Evolutionary conservation across 495 filamentous ascomycete species (phyloP), one percentile per base, ranked within the genome.

Genomic region (Geoglossum glabrum): DNA sequence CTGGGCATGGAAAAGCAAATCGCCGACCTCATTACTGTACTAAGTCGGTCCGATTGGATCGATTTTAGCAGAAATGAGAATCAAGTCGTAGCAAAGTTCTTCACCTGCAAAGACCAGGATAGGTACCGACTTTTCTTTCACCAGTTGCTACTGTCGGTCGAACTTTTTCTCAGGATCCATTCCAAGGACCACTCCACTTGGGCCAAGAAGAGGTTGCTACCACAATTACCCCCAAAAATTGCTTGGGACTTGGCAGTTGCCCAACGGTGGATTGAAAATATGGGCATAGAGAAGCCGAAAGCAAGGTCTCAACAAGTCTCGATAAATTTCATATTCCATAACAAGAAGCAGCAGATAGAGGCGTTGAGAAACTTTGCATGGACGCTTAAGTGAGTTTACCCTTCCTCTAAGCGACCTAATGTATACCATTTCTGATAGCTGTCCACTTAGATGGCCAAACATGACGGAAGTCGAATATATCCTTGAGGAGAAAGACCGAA

Each of bases 161-260:
- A 86, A 66, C 70, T 87, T 4, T 78, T 84, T 60, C 65, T 79
- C 40, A 76, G 83, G 21, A 78, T 83, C 54, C 73, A 78, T 59
- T 77, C 73, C 9, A 66, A 67, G 5, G 66, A 73, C 33, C 76
- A 81, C 67, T 64, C 70, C 11, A 73, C 74, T 1, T 70, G 68
- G 60, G 74, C 77, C 3, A 80, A 77, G 59, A 73, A 76, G 57
- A 74, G 75, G 59, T 72, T 81, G 26, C 70, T 82, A 33, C 59
- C 63, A 30, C 76, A 76, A 57, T 76, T 85, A 57, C 81, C 82
- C 5, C 79, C 81, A 2, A 79, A 74, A 56, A 79, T 87, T 36
- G 76, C 79, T 57, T 85, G 82, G 82, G 74, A 79, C 69, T 65
- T 85, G 21, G 81, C 82, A 15, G 70, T 86, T 23, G 82, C 82